Conservation (phyloP, 1,284 basidiomycete species). For the Cutaneotrichosporon dermatis region DNA sequence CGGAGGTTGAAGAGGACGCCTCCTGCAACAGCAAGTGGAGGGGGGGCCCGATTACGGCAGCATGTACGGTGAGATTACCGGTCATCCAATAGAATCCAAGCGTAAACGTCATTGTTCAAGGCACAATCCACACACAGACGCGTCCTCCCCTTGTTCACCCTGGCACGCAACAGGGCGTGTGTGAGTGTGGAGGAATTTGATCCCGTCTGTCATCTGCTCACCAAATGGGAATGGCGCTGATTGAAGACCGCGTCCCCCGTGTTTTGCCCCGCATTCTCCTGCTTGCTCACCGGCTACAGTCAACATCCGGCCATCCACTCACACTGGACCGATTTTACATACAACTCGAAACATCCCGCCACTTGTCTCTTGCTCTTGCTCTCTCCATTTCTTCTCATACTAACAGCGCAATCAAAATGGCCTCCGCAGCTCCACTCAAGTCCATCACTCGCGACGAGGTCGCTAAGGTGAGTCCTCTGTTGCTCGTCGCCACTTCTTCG, state of each 20-base stretch:
- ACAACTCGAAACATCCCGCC: neutral
- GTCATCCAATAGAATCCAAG: neutral
- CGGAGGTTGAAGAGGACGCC: neutral
- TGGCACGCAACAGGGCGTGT: neutral
- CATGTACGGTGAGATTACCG: neutral
- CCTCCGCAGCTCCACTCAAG: conserved; percentile 30
- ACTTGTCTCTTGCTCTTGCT: neutral
- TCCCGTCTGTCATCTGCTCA: neutral
- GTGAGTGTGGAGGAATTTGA: neutral
- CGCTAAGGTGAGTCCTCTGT: conserved; percentile 43
- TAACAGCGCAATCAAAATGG: conserved; percentile 11
- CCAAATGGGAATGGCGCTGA: neutral
- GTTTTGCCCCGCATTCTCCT: too few species aligned
- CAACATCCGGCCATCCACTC: too few species aligned
- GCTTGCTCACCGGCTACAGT: too few species aligned
- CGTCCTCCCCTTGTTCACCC: too few species aligned
- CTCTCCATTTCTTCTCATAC: neutral
- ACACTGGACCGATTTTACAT: too few species aligned
- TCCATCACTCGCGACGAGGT: conserved; percentile 48
- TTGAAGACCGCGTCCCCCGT: neutral
- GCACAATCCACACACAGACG: too few species aligned
- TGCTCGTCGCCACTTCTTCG: too few species aligned
- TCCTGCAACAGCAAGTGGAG: neutral
- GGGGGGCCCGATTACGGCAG: neutral
- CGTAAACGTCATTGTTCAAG: neutral